Conservation (phyloP, 2,329 filamentous ascomycete genomes). For the Coniella vitis region DNA sequence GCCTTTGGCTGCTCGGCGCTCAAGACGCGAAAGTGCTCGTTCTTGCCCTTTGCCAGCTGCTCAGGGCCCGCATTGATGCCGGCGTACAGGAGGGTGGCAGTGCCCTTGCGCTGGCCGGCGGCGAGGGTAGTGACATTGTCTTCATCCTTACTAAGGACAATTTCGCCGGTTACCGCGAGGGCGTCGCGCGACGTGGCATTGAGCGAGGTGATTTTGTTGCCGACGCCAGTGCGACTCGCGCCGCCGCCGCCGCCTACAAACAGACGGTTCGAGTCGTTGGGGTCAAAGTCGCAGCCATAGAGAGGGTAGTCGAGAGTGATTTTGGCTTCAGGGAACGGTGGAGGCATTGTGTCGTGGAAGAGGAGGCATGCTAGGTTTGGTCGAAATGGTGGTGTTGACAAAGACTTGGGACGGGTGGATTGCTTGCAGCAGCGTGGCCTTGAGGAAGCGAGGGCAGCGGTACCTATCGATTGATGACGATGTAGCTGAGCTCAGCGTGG, state of each 20-base stretch:
- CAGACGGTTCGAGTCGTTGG: slow-evolving; percentile 65
- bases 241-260: slow-evolving; percentile 86
- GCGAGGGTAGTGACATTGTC: slow-evolving; percentile 84
- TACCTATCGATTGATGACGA: slow-evolving; percentile 3
- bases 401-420: no score
- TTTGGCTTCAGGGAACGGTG: slow-evolving; percentile 45
- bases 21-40: slow-evolving; percentile 78
- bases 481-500: background rate
- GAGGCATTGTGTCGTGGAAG: slow-evolving; percentile 19
- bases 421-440: no score
- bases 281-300: slow-evolving; percentile 84
- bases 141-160: slow-evolving; percentile 75
- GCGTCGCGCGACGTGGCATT: slow-evolving; percentile 61
- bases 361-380: slow-evolving; percentile 2
- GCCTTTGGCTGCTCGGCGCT: slow-evolving; percentile 39
- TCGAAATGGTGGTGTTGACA: no score
- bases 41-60: slow-evolving; percentile 67
- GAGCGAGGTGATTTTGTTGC: slow-evolving; percentile 77
- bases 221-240: slow-evolving; percentile 70
- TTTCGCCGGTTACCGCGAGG: slow-evolving; percentile 59
- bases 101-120: slow-evolving; percentile 54
- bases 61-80: slow-evolving; percentile 77
- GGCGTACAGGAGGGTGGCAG: slow-evolving; percentile 55
- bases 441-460: background rate
- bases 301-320: slow-evolving; percentile 73